Percentiles rank a stretch among this genome's conserved stretches.
phyloP scores from a whole-genome alignment of 345 rosid genomes.

The Populus nigra region DNA sequence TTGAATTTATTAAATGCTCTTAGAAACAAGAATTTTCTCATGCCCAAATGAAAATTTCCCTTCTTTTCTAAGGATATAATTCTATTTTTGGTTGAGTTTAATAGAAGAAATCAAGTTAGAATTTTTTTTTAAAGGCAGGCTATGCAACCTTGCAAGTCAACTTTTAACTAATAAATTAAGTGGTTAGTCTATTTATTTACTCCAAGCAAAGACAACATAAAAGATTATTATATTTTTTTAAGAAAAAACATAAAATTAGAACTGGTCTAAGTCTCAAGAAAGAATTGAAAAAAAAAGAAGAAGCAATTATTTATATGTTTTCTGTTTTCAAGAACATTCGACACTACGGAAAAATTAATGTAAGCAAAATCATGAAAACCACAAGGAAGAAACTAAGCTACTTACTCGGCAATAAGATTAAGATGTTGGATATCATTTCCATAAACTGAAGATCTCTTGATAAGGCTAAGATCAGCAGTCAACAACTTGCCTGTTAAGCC shows the following conservation, averaged over 20 bases:
- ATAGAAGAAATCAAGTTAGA: too few species aligned
- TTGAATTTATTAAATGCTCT: too few species aligned
- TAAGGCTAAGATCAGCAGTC: slow-evolving; percentile 18
- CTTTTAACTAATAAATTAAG: too few species aligned
- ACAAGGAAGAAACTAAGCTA: not conserved
- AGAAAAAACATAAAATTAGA: not conserved
- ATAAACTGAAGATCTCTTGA: slow-evolving; percentile 7
- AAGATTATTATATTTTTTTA: too few species aligned
- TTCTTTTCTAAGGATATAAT: too few species aligned
- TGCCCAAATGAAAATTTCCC: too few species aligned
- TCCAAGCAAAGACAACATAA: not conserved
- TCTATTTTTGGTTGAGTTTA: too few species aligned
- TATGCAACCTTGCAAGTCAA: too few species aligned
- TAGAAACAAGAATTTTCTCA: too few species aligned
- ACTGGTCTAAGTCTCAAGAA: not conserved
- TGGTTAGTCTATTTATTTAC: too few species aligned
- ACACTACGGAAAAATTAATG: not conserved
- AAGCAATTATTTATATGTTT: not conserved
- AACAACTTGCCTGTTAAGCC: not conserved
- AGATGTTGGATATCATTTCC: slow-evolving; percentile 16
- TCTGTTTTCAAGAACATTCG: not conserved
- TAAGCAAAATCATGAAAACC: not conserved
- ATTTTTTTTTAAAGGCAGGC: too few species aligned
- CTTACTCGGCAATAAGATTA: slow-evolving; percentile 11
- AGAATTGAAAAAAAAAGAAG: not conserved